phyloP scores from a whole-genome alignment of 768 basidiomycete species.

The Termitomyces sp. region DNA sequence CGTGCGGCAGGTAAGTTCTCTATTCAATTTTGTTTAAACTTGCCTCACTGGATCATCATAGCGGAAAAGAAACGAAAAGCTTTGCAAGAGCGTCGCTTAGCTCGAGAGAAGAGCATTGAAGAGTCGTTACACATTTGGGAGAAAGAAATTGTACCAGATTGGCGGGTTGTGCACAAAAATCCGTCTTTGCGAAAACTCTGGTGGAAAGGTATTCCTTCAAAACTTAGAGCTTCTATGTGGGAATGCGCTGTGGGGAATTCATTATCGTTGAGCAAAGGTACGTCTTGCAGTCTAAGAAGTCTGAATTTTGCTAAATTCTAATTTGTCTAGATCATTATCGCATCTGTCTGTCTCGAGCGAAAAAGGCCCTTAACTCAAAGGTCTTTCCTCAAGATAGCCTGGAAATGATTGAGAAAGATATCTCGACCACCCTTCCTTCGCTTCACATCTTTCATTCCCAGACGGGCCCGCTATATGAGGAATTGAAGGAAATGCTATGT shows the following conservation, averaged over 20 bases:
- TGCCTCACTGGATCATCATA: constrained; percentile 19
- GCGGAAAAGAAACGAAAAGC: constrained; percentile 71
- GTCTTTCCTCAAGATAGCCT: constrained; percentile 65
- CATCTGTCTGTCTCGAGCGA: constrained; percentile 69
- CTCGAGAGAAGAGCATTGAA: constrained; percentile 66
- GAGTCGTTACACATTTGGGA: constrained; percentile 76
- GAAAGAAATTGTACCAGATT: constrained; percentile 75
- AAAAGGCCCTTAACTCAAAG: constrained; percentile 60
- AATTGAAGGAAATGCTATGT: constrained; percentile 78
- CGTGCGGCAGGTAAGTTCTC: constrained; percentile 58
- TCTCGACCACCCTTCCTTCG: constrained; percentile 66
- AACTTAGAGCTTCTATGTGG: constrained; percentile 80
- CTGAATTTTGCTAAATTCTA: constrained; percentile 7
- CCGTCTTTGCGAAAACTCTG: constrained; percentile 66
- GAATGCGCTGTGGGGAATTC: constrained; percentile 81
- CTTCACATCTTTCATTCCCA: constrained; percentile 78
- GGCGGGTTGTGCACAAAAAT: constrained; percentile 70
- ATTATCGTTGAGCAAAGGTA: constrained; percentile 80
- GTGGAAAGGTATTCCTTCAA: constrained; percentile 88
- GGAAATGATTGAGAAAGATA: constrained; percentile 69
- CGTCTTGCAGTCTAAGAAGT: constrained; percentile 9
- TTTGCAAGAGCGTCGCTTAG: constrained; percentile 56
- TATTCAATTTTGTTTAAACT: not conserved
- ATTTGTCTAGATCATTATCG: constrained; percentile 60
- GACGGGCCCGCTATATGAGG: constrained; percentile 75